Evolutionary conservation across 2,329 filamentous ascomycete species (phyloP), one percentile per base, ranked within the genome.

Genomic region (Teratosphaeria destructans): DNA sequence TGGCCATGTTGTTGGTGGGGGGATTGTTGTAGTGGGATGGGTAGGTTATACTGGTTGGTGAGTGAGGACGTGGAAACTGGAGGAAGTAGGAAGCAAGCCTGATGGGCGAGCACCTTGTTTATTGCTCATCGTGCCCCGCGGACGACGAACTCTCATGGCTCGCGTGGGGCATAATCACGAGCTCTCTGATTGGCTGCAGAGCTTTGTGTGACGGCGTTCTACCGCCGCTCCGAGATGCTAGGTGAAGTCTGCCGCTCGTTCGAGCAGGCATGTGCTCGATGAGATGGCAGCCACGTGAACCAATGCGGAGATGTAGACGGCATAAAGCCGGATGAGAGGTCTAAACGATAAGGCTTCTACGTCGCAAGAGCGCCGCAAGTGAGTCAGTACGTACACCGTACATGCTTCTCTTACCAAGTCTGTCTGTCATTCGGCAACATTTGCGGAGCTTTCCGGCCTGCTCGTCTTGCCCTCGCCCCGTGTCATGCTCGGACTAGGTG

Each of bases 1-100:
- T 56, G 54, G 63, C 63, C 62, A 64, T 64, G 43, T 56, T 26
- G 16, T 19, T 49, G 16, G 16, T 23, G 23, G 5, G 16, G 23
- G 16, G 43, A 7, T 19, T 19, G 43, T n/a, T 23, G 19, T 5
- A 19, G n/a, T 19, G 4, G 5, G 43, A 6, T 19, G n/a, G 19
- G 16, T 49, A 8, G 8, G 14, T n/a, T n/a, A 19, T 49, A n/a
- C 43, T 49, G 43, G n/a, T 23, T 16, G 7, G 14, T 49, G 43
- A 49, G 43, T 49, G 43, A 19, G 8, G 43, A 49, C 6, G 10
- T 23, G n/a, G 16, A 23, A 43, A 14, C 11, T 39, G 35, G 19
- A 11, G 43, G 43, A 49, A 16, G 43, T 49, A 12, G n/a, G 19
- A 16, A 49, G 43, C 43, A 49, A 23, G 16, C 2, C 43, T 49